These are phyloP conservation scores for Microthyrium microscopicum DNA, from an alignment of 2,329 filamentous ascomycete species.

Conservation along the genomic window DNA sequence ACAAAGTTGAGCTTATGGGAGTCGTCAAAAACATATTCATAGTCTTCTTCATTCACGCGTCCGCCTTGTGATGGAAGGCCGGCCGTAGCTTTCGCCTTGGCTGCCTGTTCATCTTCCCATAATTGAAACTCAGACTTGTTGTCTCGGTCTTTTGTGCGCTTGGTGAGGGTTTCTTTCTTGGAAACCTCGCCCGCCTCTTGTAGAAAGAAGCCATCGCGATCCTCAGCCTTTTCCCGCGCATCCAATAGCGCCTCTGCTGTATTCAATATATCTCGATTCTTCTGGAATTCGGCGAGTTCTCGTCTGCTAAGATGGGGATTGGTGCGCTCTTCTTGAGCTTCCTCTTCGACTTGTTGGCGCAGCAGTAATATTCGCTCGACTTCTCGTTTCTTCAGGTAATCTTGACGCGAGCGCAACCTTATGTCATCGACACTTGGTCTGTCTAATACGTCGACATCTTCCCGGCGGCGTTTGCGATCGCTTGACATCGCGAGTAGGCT, in stretches of 20 bases:
- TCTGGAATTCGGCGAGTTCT: conserved; percentile 76
- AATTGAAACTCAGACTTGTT: conserved; percentile 90
- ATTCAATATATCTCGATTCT: conserved; percentile 62
- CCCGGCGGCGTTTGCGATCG: conserved; percentile 46
- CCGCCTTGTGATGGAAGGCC: conserved; percentile 46
- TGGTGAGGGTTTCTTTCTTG: conserved; percentile 69
- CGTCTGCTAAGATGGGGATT: conserved; percentile 56
- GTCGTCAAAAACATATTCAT: conserved; percentile 87
- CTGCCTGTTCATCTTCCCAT: conserved; percentile 82
- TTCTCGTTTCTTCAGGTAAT: conserved; percentile 88
- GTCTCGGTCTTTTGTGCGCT: conserved; percentile 74
- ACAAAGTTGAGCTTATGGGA: conserved; percentile 76
- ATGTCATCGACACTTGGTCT: conserved; percentile 45
- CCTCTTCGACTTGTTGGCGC: conserved; percentile 77
- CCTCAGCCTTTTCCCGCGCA: conserved; percentile 53
- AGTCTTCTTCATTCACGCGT: conserved; percentile 64
- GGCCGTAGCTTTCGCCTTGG: conserved; percentile 78
- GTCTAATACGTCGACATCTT: conserved; percentile 64
- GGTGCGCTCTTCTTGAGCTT: conserved; percentile 57
- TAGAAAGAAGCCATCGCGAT: conserved; percentile 88
- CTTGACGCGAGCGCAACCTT: conserved; percentile 68
- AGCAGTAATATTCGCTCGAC: conserved; percentile 71
- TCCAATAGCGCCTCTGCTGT: conserved; percentile 69
- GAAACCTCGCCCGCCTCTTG: conserved; percentile 86
- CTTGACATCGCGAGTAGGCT: too few relatives aligned